Evolutionary conservation across 1,139 yeast genomes (phyloP), one percentile per base, ranked within the genome.

Genomic region (Pichia sp.): DNA sequence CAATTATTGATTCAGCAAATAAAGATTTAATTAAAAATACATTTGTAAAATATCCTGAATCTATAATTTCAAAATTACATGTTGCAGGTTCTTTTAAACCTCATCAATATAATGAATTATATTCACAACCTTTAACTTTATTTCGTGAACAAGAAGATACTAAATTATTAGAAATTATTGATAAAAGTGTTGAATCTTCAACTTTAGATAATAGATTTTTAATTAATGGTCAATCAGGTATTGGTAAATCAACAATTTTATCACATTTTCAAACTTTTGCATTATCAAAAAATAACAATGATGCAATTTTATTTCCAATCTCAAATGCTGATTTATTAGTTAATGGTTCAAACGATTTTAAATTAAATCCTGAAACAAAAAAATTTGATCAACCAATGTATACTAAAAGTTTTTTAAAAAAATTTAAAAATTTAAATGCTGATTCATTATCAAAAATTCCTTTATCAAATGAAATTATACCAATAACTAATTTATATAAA

Each of bases 331-430:
- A 73, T 39, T 65, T 69, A 31, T 69, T 87, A 25, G 69, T 80
- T 24, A 78, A 86, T 55, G 97, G 97, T 45, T 68, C 85, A 31
- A 74, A 70, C 48, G 95, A 86, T 61, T 85, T 79, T 58, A 68
- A 75, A 45, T 74, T 65, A 54, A 83, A 84, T 61, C 67, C 69
- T 32, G 66, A 65, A 39, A 57, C 72, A 30, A 66, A 68, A 27
- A 59, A 69, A 42, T 87, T 80, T 61, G 82, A 79, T 44, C 96
- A 89, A 63, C 96, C 95, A 46, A 84, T 84, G 94, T 76, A 73
- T 56, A 70, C 85, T 47, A 79, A 79, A 57, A 71, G 74, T 47
- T 73, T 86, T 65, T 63, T 86, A 53, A 68, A 69, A 53, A 79
- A 78, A 62, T 67, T 82, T 45, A 68, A 75, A 43, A 69, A 69